A percentile compares a stretch with the other conserved stretches of the same genome.
phyloP scores from a whole-genome alignment of 257 asterid genomes.

The Vinca minor region DNA sequence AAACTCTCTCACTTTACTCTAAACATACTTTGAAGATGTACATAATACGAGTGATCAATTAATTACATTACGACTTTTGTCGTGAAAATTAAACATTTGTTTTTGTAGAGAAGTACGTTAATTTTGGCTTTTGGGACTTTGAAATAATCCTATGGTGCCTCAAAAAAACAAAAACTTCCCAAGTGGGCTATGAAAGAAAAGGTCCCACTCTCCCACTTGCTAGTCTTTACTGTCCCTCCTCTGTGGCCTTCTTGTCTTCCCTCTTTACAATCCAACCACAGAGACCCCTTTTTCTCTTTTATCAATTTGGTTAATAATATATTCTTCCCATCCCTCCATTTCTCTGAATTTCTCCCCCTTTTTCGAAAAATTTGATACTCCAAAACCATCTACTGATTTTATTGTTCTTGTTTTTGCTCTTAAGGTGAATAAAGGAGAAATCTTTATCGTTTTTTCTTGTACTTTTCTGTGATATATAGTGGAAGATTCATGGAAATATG shows the following conservation, averaged over 20 bases:
- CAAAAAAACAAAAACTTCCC: conserved; percentile 21
- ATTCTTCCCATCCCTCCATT: conserved; percentile 3
- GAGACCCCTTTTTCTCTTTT: conserved; percentile 18
- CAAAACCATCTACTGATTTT: conserved; percentile 4
- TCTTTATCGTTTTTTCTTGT: conserved; percentile 9
- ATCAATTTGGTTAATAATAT: conserved; percentile 4
- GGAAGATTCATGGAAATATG: neutral
- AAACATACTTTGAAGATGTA: no score
- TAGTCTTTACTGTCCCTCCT: conserved; percentile 38
- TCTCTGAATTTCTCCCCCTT: neutral
- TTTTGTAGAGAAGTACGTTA: neutral
- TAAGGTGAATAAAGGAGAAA: conserved; percentile 20
- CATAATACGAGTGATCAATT: no score
- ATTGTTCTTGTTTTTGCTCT: conserved; percentile 1
- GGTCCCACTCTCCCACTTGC: conserved; percentile 63
- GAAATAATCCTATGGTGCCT: conserved; percentile 8
- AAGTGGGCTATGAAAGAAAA: conserved; percentile 37
- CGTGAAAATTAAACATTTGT: no score
- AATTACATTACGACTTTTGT: no score
- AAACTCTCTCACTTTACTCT: no score
- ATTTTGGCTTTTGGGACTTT: conserved; percentile 13
- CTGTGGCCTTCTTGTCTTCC: neutral
- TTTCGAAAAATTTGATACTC: conserved; percentile 7
- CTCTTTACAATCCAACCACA: conserved; percentile 34
- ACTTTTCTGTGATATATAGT: neutral